Percentiles rank a stretch among this genome's conserved stretches.
Conservation (phyloP, 139 green algal genomes). For the Bryopsis sp. region DNA sequence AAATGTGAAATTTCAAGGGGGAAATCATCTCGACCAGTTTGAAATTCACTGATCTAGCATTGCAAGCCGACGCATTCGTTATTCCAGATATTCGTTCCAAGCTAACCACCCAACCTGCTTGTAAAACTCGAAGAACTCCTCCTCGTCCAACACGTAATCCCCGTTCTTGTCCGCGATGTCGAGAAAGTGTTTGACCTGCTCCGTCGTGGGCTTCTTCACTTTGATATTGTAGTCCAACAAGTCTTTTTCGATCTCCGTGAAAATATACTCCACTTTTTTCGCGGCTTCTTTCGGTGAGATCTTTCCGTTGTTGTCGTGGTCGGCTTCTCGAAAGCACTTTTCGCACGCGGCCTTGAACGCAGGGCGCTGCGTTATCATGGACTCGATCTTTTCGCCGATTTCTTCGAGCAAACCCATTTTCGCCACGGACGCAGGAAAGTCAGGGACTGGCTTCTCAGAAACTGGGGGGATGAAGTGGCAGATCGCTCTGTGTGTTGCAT, state of each 20-base stretch:
- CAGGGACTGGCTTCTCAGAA: too few species aligned
- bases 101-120: neutral
- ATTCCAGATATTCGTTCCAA: too few species aligned
- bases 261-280: neutral
- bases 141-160: constrained; percentile 12
- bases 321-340: constrained; percentile 2
- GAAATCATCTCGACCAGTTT: too few species aligned
- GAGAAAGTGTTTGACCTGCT: constrained; percentile 6
- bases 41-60: too few species aligned
- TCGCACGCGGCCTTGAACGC: neutral
- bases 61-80: too few species aligned
- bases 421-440: too few species aligned
- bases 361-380: neutral
- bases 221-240: constrained; percentile 1
- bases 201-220: neutral
- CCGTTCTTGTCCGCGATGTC: neutral
- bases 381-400: constrained; percentile 8
- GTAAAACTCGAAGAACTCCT: constrained; percentile 20
- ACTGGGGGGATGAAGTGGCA: too few species aligned
- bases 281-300: neutral
- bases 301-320: constrained; percentile 12
- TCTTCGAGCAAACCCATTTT: too few species aligned
- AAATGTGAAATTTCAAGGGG: too few species aligned
- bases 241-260: constrained; percentile 11
- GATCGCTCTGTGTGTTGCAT: too few species aligned